A percentile compares a stretch with the other conserved stretches of the same genome.
Evolutionary conservation across 1,139 yeast species (phyloP).

Genomic region (Blastobotrys serpentis): DNA sequence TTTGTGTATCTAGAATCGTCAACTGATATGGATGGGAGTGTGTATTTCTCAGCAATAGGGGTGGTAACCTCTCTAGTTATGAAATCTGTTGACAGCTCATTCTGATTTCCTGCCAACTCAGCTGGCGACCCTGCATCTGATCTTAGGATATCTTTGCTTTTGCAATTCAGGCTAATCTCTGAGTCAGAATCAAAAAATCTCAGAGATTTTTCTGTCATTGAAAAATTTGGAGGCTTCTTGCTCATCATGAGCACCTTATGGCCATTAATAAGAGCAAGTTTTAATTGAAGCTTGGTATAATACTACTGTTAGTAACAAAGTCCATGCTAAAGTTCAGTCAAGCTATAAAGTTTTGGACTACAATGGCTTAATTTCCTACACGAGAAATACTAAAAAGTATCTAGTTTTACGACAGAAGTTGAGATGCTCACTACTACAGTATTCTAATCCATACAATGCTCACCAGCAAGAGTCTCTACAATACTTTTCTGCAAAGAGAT

Average conservation of each 20-base stretch:
- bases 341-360: too few species aligned
- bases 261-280: not conserved
- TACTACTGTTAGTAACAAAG: too few species aligned
- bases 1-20: not conserved
- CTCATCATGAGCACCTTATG: not conserved
- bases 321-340: too few species aligned
- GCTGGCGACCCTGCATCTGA: not conserved
- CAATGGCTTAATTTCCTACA: too few species aligned
- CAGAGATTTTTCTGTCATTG: constrained; percentile 2
- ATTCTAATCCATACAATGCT: too few species aligned
- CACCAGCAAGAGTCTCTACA: too few species aligned
- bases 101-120: not conserved
- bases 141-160: not conserved
- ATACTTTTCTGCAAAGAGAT: too few species aligned
- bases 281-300: too few species aligned
- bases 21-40: not conserved
- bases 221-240: not conserved
- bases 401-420: too few species aligned
- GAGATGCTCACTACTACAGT: too few species aligned
- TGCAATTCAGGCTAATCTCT: constrained; percentile 5
- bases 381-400: too few species aligned
- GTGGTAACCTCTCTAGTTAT: constrained; percentile 4
- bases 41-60: constrained; percentile 13
- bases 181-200: constrained; percentile 4
- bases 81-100: too few species aligned